Conservation (phyloP, 2,329 filamentous ascomycete genomes). For the Talaromyces rugulosus region DNA sequence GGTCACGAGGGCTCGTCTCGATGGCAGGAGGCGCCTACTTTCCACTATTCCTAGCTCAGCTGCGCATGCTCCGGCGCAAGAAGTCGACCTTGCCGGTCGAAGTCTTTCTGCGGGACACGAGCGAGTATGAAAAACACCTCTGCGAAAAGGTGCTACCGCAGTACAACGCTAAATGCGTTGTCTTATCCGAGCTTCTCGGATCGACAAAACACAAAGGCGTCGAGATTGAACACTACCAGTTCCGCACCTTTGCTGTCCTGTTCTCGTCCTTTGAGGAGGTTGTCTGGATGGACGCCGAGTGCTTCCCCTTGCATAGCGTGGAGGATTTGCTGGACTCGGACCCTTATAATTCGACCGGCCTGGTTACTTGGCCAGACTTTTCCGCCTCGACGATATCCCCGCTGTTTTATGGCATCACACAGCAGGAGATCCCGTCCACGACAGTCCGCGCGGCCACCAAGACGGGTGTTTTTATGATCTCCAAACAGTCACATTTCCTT, state of each 20-base stretch:
- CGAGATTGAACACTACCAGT: constrained; percentile 47
- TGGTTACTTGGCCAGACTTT: constrained; percentile 57
- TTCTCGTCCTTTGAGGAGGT: constrained; percentile 58
- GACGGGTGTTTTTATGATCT: constrained; percentile 32
- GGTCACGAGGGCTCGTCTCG: constrained; percentile 48
- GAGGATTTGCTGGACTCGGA: constrained; percentile 47
- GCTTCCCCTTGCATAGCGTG: constrained; percentile 48
- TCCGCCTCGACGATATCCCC: constrained; percentile 43
- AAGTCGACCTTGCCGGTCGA: constrained; percentile 49
- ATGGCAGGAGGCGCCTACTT: constrained; percentile 47
- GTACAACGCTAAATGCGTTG: constrained; percentile 39
- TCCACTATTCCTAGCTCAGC: constrained; percentile 47
- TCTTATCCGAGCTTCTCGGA: constrained; percentile 41
- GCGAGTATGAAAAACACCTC: constrained; percentile 37
- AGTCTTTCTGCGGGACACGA: constrained; percentile 37
- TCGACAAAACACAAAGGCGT: constrained; percentile 19
- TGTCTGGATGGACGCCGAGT: constrained; percentile 57
- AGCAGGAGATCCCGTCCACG: constrained; percentile 29
- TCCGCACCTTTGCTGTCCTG: constrained; percentile 55
- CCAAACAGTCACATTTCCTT: constrained; percentile 31
- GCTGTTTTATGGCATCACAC: constrained; percentile 40
- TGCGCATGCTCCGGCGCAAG: constrained; percentile 50
- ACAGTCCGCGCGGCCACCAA: constrained; percentile 33
- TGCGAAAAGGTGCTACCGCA: constrained; percentile 38
- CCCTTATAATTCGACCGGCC: constrained; percentile 49